phyloP scores from a whole-genome alignment of 805 yeast genomes.

The Sugiyamaella qingdaonensis region DNA sequence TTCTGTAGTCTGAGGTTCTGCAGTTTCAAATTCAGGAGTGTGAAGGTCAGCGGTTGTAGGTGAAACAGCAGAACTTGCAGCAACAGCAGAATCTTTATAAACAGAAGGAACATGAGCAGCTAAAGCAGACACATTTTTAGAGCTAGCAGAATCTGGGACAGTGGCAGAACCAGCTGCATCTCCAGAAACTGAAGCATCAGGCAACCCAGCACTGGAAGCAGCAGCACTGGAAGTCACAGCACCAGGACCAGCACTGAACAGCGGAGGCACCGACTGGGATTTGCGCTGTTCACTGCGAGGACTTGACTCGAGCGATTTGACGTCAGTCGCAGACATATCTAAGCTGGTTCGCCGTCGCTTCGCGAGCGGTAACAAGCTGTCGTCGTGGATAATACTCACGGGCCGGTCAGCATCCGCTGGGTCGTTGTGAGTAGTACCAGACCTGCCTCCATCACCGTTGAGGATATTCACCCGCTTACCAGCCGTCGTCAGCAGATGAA shows the following conservation, averaged over 20 bases:
- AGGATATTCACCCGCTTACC: constrained; percentile 20
- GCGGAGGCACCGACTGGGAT: background rate
- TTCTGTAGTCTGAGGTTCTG: no score
- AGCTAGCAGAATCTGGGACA: constrained; percentile 5
- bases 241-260: background rate
- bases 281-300: background rate
- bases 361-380: no score
- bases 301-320: background rate
- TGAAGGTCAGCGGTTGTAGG: no score
- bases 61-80: no score
- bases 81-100: no score
- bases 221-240: background rate
- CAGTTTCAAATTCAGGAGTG: no score
- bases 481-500: constrained; percentile 18
- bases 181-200: background rate
- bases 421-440: no score
- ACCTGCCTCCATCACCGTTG: constrained; percentile 15
- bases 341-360: no score
- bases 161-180: constrained; percentile 4
- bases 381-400: no score
- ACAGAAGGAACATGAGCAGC: background rate
- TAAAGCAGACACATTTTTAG: no score
- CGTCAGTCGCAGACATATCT: no score
- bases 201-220: background rate
- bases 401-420: background rate